Percentiles rank a stretch among this genome's conserved stretches.
phyloP scores from a whole-genome alignment of 192 early-diverging fungal genomes.

The Backusella psychrophila region DNA sequence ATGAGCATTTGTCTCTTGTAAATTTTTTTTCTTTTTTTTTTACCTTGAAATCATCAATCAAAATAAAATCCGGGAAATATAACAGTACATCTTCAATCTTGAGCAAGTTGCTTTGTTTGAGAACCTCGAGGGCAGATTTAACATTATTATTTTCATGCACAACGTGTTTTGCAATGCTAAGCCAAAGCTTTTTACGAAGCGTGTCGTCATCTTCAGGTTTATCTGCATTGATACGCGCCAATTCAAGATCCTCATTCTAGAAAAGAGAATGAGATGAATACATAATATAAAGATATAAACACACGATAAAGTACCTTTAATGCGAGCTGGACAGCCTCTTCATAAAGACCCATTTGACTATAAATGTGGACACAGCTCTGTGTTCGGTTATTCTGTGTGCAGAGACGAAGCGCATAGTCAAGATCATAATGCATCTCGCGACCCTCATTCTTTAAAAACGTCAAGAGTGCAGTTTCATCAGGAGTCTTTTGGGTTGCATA shows the following conservation, averaged over 20 bases:
- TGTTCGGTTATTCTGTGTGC: constrained; percentile 76
- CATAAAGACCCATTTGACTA: constrained; percentile 81
- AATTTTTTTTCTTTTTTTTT: not conserved
- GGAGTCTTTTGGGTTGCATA: constrained; percentile 66
- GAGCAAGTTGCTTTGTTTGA: constrained; percentile 76
- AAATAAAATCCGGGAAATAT: constrained; percentile 96
- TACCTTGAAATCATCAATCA: constrained; percentile 95
- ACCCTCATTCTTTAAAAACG: constrained; percentile 75
- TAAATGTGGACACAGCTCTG: constrained; percentile 92
- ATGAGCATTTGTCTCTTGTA: too few species aligned
- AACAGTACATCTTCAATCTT: constrained; percentile 96
- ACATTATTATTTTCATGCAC: constrained; percentile 85
- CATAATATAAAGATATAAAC: not conserved
- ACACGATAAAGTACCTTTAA: constrained; percentile 47
- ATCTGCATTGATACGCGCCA: constrained; percentile 91
- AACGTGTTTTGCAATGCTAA: constrained; percentile 90
- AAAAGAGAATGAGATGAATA: not conserved
- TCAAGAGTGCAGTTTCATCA: constrained; percentile 70
- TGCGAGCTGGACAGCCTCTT: constrained; percentile 90
- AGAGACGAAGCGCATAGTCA: constrained; percentile 90
- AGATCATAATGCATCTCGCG: constrained; percentile 83
- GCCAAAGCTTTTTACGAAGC: constrained; percentile 86
- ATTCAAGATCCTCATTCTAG: constrained; percentile 79
- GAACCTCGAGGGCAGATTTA: constrained; percentile 81
- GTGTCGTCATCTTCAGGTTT: constrained; percentile 85